Evolutionary conservation across 225 moss, liverwort and hornwort species (phyloP).

Genomic region (Straminergon stramineum): DNA sequence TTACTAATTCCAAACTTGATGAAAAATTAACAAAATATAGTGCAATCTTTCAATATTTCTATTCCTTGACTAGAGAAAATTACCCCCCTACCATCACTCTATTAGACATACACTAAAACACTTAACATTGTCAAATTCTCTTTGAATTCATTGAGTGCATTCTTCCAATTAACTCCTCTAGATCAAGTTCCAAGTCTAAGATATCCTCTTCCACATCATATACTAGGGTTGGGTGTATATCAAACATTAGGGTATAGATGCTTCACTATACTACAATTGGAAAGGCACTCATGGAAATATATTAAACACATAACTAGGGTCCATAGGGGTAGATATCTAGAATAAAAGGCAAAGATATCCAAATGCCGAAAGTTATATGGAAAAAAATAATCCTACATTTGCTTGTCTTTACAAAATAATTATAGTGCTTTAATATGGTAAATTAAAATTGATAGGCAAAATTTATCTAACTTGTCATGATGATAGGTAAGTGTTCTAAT

Average conservation of each 20-base stretch:
- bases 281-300: background rate
- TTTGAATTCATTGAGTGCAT: background rate
- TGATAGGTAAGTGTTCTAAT: background rate
- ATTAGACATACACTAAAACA: too few relatives aligned
- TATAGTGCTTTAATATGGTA: background rate
- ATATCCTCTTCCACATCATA: too few relatives aligned
- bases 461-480: background rate
- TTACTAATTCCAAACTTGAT: too few relatives aligned
- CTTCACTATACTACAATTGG: accelerated
- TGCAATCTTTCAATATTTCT: too few relatives aligned
- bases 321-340: background rate
- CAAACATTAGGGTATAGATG: background rate
- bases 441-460: background rate
- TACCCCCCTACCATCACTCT: too few relatives aligned
- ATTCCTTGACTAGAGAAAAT: too few relatives aligned
- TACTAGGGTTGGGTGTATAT: background rate
- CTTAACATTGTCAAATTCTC: background rate
- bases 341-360: background rate
- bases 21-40: too few relatives aligned
- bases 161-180: background rate
- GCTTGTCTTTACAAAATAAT: accelerated
- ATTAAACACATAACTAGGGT: background rate
- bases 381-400: background rate
- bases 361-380: background rate
- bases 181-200: too few relatives aligned